Base-by-base conservation (phyloP, 1,284 basidiomycete species). In the Quambalaria eucalypti region DNA sequence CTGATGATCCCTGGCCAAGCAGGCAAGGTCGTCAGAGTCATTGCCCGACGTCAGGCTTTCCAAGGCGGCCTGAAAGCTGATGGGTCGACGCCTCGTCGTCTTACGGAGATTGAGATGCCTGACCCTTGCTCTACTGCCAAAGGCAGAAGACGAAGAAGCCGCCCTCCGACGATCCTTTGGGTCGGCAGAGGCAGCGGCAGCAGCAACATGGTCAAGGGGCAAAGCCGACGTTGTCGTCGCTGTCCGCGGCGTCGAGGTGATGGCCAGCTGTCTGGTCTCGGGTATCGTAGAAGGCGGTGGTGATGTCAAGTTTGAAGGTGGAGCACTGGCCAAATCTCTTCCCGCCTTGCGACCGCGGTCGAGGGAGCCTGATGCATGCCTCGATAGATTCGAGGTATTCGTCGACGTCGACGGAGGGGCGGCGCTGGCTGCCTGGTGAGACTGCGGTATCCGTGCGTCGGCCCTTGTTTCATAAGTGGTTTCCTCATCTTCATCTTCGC, bases 61-160 rank as follows among this genome's bases (percentile, higher is more conserved):
- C 55, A 69, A 59, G 30, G 65, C 67, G 4, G 60, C 60, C 48
- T 68, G 65, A 58, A 69, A 68, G 61, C 65, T 68, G 44, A 69
- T 58, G 19, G 67, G 67, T 28, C 64, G 59, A 44, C 64, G 51
- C n/a, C 66, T 60, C 28, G 56, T 60, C 38, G 63, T 59, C 28
- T 69, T 67, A n/a, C 63, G 57, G 50, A 68, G 65, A 54, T 63
- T 65, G 42, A 21, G 25, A 25, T 23, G 25, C 16, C 42, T 14
- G 47, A 67, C 66, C 42, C 66, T 57, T 1, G 66, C 66, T 39
- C 66, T 57, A 55, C 65, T 66, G 29, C 66, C 66, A 52, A 68
- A 68, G 12, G 66, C 66, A 9, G 66, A 68, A 5, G 66, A 65
- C 21, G 66, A 68, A 9, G 66, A 68, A 51, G 66, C 58, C 26